Base-by-base conservation (phyloP, 2,329 filamentous ascomycete species). In the Pseudopyricularia cyperi region DNA sequence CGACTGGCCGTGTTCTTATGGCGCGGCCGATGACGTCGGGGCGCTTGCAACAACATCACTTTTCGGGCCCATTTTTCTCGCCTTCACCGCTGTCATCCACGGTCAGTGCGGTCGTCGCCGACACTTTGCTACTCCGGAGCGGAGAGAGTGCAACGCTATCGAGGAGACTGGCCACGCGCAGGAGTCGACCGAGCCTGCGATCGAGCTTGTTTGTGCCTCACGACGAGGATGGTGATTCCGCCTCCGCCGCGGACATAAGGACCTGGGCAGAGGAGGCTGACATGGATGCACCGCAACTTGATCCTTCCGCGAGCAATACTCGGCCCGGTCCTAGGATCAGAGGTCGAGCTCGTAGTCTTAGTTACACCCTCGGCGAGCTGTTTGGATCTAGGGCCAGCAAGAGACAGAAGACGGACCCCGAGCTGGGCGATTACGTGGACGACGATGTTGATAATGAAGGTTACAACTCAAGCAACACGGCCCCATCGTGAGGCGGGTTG, bases 11-110 rank as follows among this genome's bases (percentile, higher is more conserved):
- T 19, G 30, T 28, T 33, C 50, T 42, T 3, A n/a, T 35, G 32
- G 48, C 48, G 9, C 48, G 48, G 26, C 48, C 48, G 39, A 26
- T 44, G 39, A 44, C 39, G 11, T 44, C 39, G 22, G 39, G 58
- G 55, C 61, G 65, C 12, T 63, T 62, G 12, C 65, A 68, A 42
- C 65, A 63, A 46, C 66, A 68, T 26, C 66, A 69, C 48, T 70
- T 65, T 55, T 65, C 70, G 28, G 72, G 71, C 32, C 70, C 72
- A 2, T 71, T 81, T 35, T 77, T 80, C 55, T 80, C 77, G 3
- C 77, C 78, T 11, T 80, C 77, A 0, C 78, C 78, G 0, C 68
- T 81, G 33, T 79, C 77, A 2, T 79, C 77, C 0, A 80, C 78
- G 1, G 74, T 82, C 35, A 77, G 71, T 17, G 75, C 75, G 0